These are phyloP conservation scores for Macrotyloma uniflorum DNA, from an alignment of 306 rosid genomes.

Conservation along the genomic window DNA sequence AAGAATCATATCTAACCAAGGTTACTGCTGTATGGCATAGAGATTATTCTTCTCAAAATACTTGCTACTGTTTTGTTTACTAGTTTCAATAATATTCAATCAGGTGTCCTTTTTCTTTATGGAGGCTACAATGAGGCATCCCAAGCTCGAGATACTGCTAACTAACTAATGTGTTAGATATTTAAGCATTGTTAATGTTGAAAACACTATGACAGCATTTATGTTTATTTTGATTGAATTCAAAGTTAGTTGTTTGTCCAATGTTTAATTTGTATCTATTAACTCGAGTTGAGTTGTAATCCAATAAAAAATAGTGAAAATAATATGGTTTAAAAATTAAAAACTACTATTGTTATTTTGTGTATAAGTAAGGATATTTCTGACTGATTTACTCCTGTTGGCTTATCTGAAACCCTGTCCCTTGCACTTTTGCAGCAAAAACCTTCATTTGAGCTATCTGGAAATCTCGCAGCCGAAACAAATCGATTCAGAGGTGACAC, in stretches of 20 bases:
- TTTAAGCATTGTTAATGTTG: background rate
- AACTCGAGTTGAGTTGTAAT: constrained; percentile 18
- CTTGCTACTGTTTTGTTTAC: background rate
- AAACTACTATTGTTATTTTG: constrained; percentile 1
- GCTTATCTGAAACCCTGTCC: constrained; percentile 30
- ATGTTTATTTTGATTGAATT: constrained; percentile 13
- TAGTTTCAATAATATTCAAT: constrained; percentile 1
- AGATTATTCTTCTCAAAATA: constrained; percentile 17
- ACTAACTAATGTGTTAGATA: background rate
- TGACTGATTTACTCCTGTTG: constrained; percentile 12
- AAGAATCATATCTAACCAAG: constrained; percentile 12
- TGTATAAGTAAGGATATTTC: constrained; percentile 7
- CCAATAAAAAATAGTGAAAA: background rate
- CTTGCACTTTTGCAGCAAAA: constrained; percentile 75
- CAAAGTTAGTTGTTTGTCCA: background rate
- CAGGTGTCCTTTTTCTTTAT: background rate
- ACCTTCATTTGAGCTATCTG: constrained; percentile 97
- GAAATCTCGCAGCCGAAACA: constrained; percentile 96
- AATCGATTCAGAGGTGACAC: constrained; percentile 81
- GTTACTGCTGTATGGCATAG: background rate
- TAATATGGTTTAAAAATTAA: constrained; percentile 18
- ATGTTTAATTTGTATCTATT: background rate
- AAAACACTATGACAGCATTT: background rate
- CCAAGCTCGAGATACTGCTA: background rate
- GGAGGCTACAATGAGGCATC: constrained; percentile 15